Evolutionary conservation across 371 early-diverging fungal genomes (phyloP).

Genomic region (Nematocida major): DNA sequence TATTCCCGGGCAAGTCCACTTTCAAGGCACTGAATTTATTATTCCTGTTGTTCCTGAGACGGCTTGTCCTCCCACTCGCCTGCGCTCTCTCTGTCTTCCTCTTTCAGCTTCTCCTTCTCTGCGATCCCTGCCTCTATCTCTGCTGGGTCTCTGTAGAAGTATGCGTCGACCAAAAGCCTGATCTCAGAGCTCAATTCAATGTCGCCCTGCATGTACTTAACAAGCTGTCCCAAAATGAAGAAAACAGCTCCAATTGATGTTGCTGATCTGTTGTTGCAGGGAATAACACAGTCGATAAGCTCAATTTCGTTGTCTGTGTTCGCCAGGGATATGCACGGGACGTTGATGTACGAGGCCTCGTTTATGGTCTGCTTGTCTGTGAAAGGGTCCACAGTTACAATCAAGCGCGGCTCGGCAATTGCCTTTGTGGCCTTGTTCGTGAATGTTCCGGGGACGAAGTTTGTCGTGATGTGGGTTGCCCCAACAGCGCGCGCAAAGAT

Average conservation of each 20-base stretch:
- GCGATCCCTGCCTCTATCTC: conserved; percentile 62
- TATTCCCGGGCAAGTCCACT: no score
- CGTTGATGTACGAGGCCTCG: conserved; percentile 96
- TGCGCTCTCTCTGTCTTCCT: conserved; percentile 39
- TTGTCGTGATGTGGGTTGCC: conserved; percentile 88
- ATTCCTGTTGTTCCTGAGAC: conserved; percentile 1
- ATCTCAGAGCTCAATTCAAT: conserved; percentile 58
- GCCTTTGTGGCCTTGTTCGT: conserved; percentile 95
- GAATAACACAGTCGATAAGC: conserved; percentile 94
- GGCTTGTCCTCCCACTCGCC: conserved; percentile 35
- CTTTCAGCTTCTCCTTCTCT: conserved; percentile 56
- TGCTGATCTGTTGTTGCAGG: conserved; percentile 96
- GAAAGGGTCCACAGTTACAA: conserved; percentile 91
- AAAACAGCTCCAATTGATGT: conserved; percentile 88
- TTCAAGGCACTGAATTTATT: no score
- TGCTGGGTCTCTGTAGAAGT: conserved; percentile 64
- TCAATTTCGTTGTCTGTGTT: conserved; percentile 86
- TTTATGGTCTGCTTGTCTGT: conserved; percentile 92
- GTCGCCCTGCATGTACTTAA: conserved; percentile 88
- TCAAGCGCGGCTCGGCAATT: conserved; percentile 90
- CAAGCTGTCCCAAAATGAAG: conserved; percentile 90
- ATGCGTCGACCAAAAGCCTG: conserved; percentile 61
- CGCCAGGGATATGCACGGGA: conserved; percentile 92
- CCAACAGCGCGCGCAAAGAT: conserved; percentile 94
- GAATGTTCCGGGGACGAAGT: conserved; percentile 99